phyloP scores from a whole-genome alignment of 208 protist genomes.

The Trypanosoma brucei region DNA sequence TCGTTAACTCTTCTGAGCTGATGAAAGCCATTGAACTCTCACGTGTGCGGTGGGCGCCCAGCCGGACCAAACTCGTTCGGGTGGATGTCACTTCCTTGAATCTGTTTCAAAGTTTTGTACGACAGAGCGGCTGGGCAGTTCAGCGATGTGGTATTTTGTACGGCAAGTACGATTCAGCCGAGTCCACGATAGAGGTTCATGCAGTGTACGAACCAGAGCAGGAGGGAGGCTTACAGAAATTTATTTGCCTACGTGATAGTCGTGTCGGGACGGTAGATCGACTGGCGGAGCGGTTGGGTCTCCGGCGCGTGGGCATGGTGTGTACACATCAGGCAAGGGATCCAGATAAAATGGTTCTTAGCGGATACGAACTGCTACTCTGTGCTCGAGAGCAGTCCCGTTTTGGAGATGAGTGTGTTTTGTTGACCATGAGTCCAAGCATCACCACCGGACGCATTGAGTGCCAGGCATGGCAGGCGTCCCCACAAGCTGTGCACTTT shows the following conservation, averaged over 20 bases:
- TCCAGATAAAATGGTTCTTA: constrained; percentile 32
- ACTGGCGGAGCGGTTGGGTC: constrained; percentile 59
- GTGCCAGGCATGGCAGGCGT: constrained; percentile 86
- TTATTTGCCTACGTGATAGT: constrained; percentile 38
- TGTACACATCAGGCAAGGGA: constrained; percentile 73
- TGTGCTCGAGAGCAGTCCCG: constrained; percentile 76
- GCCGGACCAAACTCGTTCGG: constrained; percentile 65
- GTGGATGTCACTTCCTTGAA: constrained; percentile 69
- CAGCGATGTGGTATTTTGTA: constrained; percentile 87
- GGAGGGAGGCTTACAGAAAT: constrained; percentile 48
- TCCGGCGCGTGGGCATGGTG: constrained; percentile 76
- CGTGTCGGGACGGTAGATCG: constrained; percentile 41
- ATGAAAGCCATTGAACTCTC: constrained; percentile 76
- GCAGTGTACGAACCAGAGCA: constrained; percentile 87
- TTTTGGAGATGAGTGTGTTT: constrained; percentile 84
- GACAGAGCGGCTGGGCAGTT: constrained; percentile 63
- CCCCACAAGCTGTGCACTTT: constrained; percentile 80
- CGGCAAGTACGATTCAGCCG: constrained; percentile 48
- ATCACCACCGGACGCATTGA: constrained; percentile 27
- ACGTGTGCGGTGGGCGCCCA: constrained; percentile 71
- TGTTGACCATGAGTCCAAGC: constrained; percentile 73
- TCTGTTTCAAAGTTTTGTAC: constrained; percentile 83
- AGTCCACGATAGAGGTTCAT: constrained; percentile 63
- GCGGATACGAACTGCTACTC: constrained; percentile 64
- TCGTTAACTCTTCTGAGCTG: constrained; percentile 47